Conservation (phyloP, 2,329 filamentous ascomycete species). For the Cordyceps pruinosa region DNA sequence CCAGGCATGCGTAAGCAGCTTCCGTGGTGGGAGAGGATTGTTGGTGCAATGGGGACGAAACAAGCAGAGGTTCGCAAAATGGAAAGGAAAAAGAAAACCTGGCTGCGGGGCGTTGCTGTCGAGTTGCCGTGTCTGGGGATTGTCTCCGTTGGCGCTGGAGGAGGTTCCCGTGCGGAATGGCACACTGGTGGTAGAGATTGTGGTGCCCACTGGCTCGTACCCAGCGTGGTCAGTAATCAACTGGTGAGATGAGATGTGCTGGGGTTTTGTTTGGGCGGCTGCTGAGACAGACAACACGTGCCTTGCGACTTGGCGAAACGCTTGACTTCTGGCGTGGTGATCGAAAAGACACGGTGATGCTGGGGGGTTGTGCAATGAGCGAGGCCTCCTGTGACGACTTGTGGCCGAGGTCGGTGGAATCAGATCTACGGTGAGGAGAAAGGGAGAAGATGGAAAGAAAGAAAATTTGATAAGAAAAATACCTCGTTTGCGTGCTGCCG, state of each 20-base stretch:
- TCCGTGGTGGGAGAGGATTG: not conserved
- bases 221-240: not conserved
- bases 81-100: not conserved
- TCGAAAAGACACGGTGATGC: too few species aligned
- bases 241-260: too few species aligned
- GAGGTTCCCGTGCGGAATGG: not conserved
- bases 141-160: not conserved
- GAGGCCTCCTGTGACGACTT: too few species aligned
- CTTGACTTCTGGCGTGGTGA: not conserved
- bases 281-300: not conserved
- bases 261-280: not conserved
- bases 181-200: too few species aligned
- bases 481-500: not conserved
- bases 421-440: not conserved
- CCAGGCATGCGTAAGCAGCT: conserved; percentile 7
- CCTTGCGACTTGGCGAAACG: not conserved
- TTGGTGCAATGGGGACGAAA: not conserved
- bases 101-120: not conserved
- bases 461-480: not conserved
- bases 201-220: not conserved
- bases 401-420: too few species aligned
- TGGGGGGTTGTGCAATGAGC: too few species aligned
- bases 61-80: too few species aligned
- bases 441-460: not conserved
- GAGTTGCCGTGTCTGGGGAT: not conserved